Evolutionary conservation across 163 green algal genomes (phyloP).

Genomic region (Scenedesmus sp.): DNA sequence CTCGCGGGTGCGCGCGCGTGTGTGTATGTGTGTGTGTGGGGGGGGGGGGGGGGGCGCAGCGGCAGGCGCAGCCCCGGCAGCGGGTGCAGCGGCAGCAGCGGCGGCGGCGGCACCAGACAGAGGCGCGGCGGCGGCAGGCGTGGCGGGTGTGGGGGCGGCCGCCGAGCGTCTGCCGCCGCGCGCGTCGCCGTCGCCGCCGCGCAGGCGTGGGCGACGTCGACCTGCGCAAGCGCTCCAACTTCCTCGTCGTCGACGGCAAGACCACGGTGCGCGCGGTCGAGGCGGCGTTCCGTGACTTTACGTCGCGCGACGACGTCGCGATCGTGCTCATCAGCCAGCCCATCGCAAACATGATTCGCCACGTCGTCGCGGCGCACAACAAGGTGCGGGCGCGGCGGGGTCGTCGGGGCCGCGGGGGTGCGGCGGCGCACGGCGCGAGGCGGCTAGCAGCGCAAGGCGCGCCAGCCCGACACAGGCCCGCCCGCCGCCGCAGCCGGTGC

Average conservation of each 20-base stretch:
- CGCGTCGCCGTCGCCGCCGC: no score
- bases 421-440: background rate
- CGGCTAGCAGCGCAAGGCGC: background rate
- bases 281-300: conserved; percentile 95
- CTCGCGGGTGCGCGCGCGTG: no score
- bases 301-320: conserved; percentile 92
- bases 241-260: conserved; percentile 95
- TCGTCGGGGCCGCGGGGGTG: no score
- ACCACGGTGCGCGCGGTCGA: conserved; percentile 91
- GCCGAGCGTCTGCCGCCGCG: no score
- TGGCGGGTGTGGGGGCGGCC: no score
- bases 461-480: background rate
- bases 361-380: conserved; percentile 84
- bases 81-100: no score
- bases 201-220: conserved; percentile 95
- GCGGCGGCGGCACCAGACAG: no score
- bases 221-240: conserved; percentile 92
- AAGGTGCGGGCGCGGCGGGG: conserved; percentile 77
- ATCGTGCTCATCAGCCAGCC: conserved; percentile 98
- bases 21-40: no score
- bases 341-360: conserved; percentile 93
- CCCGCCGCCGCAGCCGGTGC: conserved; percentile 84
- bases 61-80: no score
- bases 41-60: no score
- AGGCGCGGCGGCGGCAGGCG: no score